Percentiles rank a stretch among this genome's conserved stretches.
Evolutionary conservation across 768 basidiomycete species (phyloP).

Genomic region (Cytidiella melzeri): DNA sequence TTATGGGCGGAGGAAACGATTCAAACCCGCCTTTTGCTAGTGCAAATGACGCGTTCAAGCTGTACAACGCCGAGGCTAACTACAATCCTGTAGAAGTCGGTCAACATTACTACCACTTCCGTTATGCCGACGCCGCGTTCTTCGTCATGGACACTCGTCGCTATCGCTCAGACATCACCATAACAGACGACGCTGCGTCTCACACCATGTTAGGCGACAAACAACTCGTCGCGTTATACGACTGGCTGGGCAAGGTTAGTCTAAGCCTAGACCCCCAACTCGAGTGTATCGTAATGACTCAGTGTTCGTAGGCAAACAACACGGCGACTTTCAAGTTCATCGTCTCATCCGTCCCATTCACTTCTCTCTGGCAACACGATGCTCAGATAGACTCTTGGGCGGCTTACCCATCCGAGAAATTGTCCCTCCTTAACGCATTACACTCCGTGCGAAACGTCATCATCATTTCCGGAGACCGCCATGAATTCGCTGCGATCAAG

Average conservation of each 20-base stretch:
- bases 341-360: conserved; percentile 68
- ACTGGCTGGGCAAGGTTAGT: conserved; percentile 54
- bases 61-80: conserved; percentile 62
- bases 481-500: conserved; percentile 73
- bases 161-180: conserved; percentile 41
- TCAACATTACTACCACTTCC: conserved; percentile 54
- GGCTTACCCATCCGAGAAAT: conserved; percentile 53
- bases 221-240: conserved; percentile 54
- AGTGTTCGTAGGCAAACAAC: conserved; percentile 45
- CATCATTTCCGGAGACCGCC: conserved; percentile 67
- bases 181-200: conserved; percentile 30
- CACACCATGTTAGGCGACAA: conserved; percentile 64
- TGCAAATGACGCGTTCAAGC: conserved; percentile 49
- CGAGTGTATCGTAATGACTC: neutral
- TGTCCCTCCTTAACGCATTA: conserved; percentile 47
- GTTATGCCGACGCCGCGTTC: conserved; percentile 63
- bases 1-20: conserved; percentile 49
- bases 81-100: conserved; percentile 43
- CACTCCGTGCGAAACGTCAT: conserved; percentile 66
- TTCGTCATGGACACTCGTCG: conserved; percentile 74
- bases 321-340: conserved; percentile 78
- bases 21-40: conserved; percentile 48
- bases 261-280: neutral
- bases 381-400: conserved; percentile 67
- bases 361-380: conserved; percentile 62